Conservation (phyloP, 257 asterid species). For the Asclepias syriaca region DNA sequence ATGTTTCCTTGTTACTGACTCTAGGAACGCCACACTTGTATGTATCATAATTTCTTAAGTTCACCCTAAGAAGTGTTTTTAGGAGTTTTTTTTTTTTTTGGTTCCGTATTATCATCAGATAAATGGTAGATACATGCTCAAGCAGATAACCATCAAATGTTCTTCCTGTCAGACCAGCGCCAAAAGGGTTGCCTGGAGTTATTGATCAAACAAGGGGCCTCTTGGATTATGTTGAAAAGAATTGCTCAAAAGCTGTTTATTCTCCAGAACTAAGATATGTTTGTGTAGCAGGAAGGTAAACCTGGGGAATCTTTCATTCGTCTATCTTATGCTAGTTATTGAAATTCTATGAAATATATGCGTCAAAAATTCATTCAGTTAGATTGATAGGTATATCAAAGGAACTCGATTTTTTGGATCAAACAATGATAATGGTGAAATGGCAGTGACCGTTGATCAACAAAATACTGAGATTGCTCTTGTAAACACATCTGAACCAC, state of each 20-base stretch:
- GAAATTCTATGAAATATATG: not conserved
- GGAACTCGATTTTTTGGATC: constrained; percentile 68
- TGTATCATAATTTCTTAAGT: constrained; percentile 10
- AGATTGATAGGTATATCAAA: constrained; percentile 56
- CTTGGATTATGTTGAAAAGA: constrained; percentile 68
- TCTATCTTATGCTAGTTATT: not conserved
- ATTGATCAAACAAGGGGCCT: constrained; percentile 95
- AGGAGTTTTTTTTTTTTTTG: constrained; percentile 1
- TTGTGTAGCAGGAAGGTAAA: constrained; percentile 91
- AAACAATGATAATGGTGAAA: constrained; percentile 23
- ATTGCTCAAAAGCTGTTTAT: constrained; percentile 80
- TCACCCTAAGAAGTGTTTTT: not conserved
- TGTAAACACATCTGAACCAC: constrained; percentile 24
- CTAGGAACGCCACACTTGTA: constrained; percentile 96
- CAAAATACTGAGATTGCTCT: constrained; percentile 38
- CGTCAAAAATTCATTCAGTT: not conserved
- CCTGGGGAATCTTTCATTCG: constrained; percentile 3
- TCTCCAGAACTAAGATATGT: constrained; percentile 79
- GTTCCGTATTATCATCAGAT: not conserved
- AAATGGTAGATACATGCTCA: not conserved
- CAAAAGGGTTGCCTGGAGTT: constrained; percentile 86
- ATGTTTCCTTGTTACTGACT: constrained; percentile 66
- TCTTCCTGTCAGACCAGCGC: constrained; percentile 56
- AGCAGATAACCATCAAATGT: constrained; percentile 9
- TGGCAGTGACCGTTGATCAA: constrained; percentile 20